These are phyloP conservation scores for Amniculicola lignicola DNA, from an alignment of 495 filamentous ascomycete species.

Conservation along the genomic window DNA sequence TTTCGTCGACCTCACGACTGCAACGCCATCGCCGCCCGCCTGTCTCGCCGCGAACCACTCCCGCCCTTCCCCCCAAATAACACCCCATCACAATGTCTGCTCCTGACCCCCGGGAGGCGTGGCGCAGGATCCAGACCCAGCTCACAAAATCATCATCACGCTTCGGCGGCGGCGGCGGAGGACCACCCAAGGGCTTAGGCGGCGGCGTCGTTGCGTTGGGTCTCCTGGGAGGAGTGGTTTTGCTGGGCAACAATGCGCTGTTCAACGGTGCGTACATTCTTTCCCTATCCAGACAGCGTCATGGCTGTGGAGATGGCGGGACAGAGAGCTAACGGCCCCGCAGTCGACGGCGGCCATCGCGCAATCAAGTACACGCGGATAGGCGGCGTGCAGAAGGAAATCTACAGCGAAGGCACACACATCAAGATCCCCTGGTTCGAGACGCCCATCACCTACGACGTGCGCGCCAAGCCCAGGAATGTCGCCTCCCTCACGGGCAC, in stretches of 20 bases:
- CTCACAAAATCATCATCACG: slow-evolving; percentile 39
- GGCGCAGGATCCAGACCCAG: slow-evolving; percentile 60
- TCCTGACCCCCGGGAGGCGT: slow-evolving; percentile 60
- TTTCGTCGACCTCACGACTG: slow-evolving; percentile 22
- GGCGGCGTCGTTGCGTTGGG: slow-evolving; percentile 48
- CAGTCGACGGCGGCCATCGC: slow-evolving; percentile 96
- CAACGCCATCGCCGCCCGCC: background rate
- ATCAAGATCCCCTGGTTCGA: slow-evolving; percentile 94
- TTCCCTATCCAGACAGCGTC: background rate
- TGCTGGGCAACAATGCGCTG: slow-evolving; percentile 74
- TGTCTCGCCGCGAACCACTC: background rate
- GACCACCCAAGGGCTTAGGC: slow-evolving; percentile 36
- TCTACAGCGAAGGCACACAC: slow-evolving; percentile 96
- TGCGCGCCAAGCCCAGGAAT: slow-evolving; percentile 93
- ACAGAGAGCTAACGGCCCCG: no score
- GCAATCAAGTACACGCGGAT: slow-evolving; percentile 97
- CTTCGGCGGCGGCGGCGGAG: slow-evolving; percentile 51
- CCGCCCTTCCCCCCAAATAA: background rate
- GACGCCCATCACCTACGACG: slow-evolving; percentile 93
- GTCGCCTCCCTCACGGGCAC: slow-evolving; percentile 97
- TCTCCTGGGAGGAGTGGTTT: slow-evolving; percentile 61
- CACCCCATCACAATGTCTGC: slow-evolving; percentile 21
- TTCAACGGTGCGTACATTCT: slow-evolving; percentile 69
- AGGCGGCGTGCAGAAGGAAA: slow-evolving; percentile 92
- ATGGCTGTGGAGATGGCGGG: background rate